Percentiles rank a stretch among this genome's conserved stretches.
Evolutionary conservation across 1,284 basidiomycete species (phyloP).

Genomic region (Rhodofomes roseus): DNA sequence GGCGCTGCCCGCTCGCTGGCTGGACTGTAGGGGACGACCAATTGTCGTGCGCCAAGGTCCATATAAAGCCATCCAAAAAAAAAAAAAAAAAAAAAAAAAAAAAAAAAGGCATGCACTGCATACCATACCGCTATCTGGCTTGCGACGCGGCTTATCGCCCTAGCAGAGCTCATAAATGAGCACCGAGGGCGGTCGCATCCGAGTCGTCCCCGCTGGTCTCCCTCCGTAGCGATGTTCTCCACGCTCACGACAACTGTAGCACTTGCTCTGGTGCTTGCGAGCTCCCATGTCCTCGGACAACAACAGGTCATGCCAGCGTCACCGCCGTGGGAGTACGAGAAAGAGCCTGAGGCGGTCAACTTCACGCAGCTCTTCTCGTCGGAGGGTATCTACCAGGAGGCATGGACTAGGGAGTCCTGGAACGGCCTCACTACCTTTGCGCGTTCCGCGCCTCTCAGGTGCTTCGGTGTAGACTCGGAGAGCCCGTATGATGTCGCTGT

Average conservation of each 20-base stretch:
- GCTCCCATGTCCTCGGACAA: not conserved
- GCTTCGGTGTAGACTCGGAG: conserved; percentile 28
- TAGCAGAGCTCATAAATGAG: not conserved
- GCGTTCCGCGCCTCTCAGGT: conserved; percentile 24
- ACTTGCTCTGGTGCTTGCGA: not conserved
- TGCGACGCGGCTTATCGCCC: conserved; percentile 1
- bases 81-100: no score
- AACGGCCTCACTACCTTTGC: conserved; percentile 31
- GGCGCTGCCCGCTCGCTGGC: no score
- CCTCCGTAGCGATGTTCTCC: not conserved
- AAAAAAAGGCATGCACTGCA: no score
- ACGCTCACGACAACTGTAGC: not conserved
- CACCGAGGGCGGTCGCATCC: not conserved
- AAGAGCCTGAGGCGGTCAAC: conserved; percentile 19
- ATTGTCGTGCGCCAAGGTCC: no score
- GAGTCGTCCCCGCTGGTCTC: not conserved
- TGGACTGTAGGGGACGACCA: no score
- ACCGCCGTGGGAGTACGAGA: not conserved
- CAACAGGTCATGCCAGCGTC: not conserved
- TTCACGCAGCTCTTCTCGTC: conserved; percentile 24
- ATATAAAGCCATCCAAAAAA: no score
- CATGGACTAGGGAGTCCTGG: conserved; percentile 24
- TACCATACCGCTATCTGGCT: not conserved
- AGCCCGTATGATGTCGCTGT: conserved; percentile 30
- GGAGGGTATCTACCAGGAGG: conserved; percentile 15